These are phyloP conservation scores for Lablab purpureus DNA, from an alignment of 306 rosid genomes.

Conservation along the genomic window DNA sequence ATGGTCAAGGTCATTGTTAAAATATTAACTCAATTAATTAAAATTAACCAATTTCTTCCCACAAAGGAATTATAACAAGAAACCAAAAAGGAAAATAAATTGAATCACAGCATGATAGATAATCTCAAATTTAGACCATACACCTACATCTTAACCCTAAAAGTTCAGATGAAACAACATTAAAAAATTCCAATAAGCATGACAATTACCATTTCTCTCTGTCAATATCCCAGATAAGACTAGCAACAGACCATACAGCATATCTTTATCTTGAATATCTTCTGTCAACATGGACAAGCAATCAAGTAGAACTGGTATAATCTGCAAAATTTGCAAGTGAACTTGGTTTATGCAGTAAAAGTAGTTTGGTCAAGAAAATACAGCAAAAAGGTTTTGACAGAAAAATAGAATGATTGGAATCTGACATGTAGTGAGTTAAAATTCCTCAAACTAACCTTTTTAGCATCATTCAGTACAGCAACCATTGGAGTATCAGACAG, in stretches of 20 bases:
- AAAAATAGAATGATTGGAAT: conserved; percentile 7
- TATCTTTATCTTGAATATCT: conserved; percentile 72
- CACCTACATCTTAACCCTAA: conserved; percentile 11
- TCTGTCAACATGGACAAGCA: conserved; percentile 68
- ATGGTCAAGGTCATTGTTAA: conserved; percentile 16
- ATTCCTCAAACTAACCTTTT: conserved; percentile 67
- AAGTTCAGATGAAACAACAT: conserved; percentile 14
- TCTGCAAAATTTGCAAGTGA: conserved; percentile 65
- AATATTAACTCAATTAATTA: conserved; percentile 2
- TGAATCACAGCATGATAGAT: conserved; percentile 16
- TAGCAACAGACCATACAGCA: conserved; percentile 77
- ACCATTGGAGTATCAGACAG: conserved; percentile 74
- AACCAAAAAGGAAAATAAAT: conserved; percentile 23
- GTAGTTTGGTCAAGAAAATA: conserved; percentile 34
- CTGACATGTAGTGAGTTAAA: conserved; percentile 5
- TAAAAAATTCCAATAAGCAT: conserved; percentile 36
- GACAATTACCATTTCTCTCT: conserved; percentile 71
- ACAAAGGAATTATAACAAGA: conserved; percentile 27
- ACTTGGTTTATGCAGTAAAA: conserved; percentile 25
- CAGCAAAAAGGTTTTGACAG: conserved; percentile 23
- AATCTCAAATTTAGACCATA: conserved; percentile 20
- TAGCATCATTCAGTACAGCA: conserved; percentile 77
- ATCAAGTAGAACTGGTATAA: conserved; percentile 77
- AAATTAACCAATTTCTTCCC: conserved; percentile 13
- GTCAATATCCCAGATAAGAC: conserved; percentile 90